A percentile compares a stretch with the other conserved stretches of the same genome.
phyloP scores from a whole-genome alignment of 1,284 basidiomycete species.

The Sporisorium scitamineum region DNA sequence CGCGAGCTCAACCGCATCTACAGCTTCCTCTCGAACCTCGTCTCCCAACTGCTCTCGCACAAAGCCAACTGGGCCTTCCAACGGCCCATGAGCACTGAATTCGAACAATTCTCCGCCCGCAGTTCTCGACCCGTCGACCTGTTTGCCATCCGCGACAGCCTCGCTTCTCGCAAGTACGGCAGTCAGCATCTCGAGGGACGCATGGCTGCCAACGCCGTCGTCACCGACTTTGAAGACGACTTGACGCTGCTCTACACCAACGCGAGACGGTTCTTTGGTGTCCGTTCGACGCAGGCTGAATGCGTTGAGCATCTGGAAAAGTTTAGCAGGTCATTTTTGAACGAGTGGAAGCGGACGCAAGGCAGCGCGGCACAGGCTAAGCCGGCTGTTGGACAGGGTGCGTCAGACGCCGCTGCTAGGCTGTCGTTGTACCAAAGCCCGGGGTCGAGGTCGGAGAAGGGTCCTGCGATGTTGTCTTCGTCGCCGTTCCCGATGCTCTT shows the following conservation, averaged over 20 bases:
- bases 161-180: conserved; percentile 41
- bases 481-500: conserved; percentile 24
- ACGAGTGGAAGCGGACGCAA: conserved; percentile 46
- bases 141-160: conserved; percentile 43
- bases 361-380: conserved; percentile 17
- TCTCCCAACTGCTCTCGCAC: conserved; percentile 47
- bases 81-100: conserved; percentile 36
- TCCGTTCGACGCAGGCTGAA: conserved; percentile 44
- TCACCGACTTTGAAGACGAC: conserved; percentile 52
- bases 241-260: conserved; percentile 41
- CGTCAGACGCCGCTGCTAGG: conserved; percentile 16
- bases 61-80: conserved; percentile 48
- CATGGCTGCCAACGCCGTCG: conserved; percentile 43
- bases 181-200: conserved; percentile 36
- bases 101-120: conserved; percentile 43
- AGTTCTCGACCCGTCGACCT: conserved; percentile 48
- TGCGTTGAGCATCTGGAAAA: conserved; percentile 49
- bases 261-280: conserved; percentile 40
- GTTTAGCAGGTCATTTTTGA: conserved; percentile 42
- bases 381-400: not conserved
- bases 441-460: conserved; percentile 27
- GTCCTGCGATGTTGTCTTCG: conserved; percentile 9
- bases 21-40: conserved; percentile 43
- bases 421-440: conserved; percentile 21
- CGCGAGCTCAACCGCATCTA: conserved; percentile 41